Percentiles rank a stretch among this genome's conserved stretches.
Conservation (phyloP, 108 stramenopile genomes). For the Conticribra guillardii region DNA sequence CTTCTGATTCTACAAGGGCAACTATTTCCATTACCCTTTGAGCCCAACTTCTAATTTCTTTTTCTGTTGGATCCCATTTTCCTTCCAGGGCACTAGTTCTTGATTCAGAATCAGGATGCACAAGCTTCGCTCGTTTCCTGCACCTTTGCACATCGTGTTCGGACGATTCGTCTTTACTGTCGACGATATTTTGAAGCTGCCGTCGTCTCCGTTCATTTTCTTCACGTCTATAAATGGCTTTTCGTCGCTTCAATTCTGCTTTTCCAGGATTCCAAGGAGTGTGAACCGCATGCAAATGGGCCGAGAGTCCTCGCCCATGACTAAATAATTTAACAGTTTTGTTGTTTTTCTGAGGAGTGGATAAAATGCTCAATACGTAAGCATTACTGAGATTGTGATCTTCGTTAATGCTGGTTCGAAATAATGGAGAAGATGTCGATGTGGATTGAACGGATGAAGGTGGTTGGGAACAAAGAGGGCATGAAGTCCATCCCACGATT, state of each 20-base stretch:
- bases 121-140: conserved; percentile 16
- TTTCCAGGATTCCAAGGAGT: conserved; percentile 87
- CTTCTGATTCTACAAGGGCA: conserved; percentile 49
- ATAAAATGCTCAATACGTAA: conserved; percentile 7
- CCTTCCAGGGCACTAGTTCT: conserved; percentile 2
- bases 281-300: conserved; percentile 84
- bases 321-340: conserved; percentile 57
- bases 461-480: conserved; percentile 26
- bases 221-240: conserved; percentile 29
- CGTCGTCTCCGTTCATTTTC: conserved; percentile 35
- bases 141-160: conserved; percentile 7
- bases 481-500: conserved; percentile 39
- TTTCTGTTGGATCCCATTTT: conserved; percentile 59
- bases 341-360: conserved; percentile 4
- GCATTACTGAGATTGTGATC: conserved; percentile 5
- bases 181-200: conserved; percentile 10
- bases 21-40: conserved; percentile 63
- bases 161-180: background rate
- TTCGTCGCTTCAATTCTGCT: conserved; percentile 49
- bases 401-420: background rate
- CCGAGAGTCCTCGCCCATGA: conserved; percentile 75
- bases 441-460: background rate
- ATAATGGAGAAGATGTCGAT: background rate
- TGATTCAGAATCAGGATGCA: conserved; percentile 2
- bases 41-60: conserved; percentile 70